Base-by-base conservation (phyloP, 2,329 filamentous ascomycete genomes). In the Pezicula radicicola region DNA sequence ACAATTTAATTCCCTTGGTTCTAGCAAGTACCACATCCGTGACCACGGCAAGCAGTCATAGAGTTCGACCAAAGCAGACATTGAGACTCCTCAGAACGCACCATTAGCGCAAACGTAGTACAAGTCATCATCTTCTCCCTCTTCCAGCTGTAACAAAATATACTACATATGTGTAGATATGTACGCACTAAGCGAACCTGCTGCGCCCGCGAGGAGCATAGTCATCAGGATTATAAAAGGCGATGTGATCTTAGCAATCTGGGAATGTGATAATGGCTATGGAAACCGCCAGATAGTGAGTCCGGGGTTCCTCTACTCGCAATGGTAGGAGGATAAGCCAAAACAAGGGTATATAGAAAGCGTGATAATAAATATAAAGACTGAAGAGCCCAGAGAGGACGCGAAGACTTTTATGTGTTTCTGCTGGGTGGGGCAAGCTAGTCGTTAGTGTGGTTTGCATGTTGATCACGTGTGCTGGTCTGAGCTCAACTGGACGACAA, bases 121-220 rank as follows among this genome's bases (percentile, higher is more conserved):
- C 19, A 19, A 25, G 25, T 15, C 18, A 42, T 13, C 25, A 25
- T 25, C 16, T 13, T 13, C n/a, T 19, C 7, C 16, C 40, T 42
- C 25, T 19, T 25, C 40, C 40, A 42, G 6, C 3, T 25, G 13
- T 25, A 18, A 42, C 42, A 28, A 45, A 15, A 9, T 27, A 45
- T 27, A 45, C 37, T n/a, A 21, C 19, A 27, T 4, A 9, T 16
- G 9, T 27, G 30, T 35, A 39, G 25, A 51, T 46, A 57, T 65
- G 61, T 65, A 55, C 55, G 62, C 62, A 61, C 63, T 57, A 61
- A 65, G 63, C 63, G 63, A 65, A 65, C 60, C 63, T 53, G 53
- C 39, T 49, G 52, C 58, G 48, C 58, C 47, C 58, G 60, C 53
- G 41, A 54, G 62, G 55, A 62, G 58, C 57, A 59, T 25, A 25